Evolutionary conservation across 1,139 yeast species (phyloP), one percentile per base, ranked within the genome.

Genomic region (Yamadazyma dendronema): DNA sequence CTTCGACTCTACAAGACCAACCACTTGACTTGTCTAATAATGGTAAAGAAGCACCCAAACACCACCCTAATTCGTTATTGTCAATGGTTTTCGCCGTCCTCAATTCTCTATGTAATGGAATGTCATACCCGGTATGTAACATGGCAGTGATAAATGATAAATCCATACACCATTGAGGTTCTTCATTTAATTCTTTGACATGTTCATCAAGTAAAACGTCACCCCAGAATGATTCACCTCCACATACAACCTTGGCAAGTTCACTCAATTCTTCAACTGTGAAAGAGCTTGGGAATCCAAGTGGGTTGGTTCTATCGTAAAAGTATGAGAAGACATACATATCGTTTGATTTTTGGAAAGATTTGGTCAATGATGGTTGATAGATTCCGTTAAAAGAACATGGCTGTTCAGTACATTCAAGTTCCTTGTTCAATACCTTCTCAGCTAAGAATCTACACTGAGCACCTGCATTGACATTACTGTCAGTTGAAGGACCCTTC

Each of bases 301-400:
- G 72, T 33, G 97, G 97, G 57, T 74, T 81, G 30, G 97, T 86
- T 57, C 95, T 79, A 63, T 92, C 99, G 64, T 89, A 92, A 66
- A 92, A 92, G 71, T 80, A 92, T 10, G 97, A 90, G 63, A 94
- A 89, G 27, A 90, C 81, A 62, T 73, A 92, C 77, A 92, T 76
- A 53, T 90, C 97, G 29, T 79, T 76, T 31, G 78, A 62, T 36
- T 68, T 71, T 39, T 77, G 74, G 72, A 92, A 90, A 11, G 95
- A 78, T 47, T 74, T 79, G 32, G 80, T 78, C 50, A 92, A 71
- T 3, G 95, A 84, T 5, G 99, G 99, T 67, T 92, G 98, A 59
- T 92, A 95, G 37, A 89, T 84, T 53, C 99, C 98, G 56, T 90
- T 88, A 74, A 92, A 92, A 2, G 97, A 87, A 63, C 99, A 92